Evolutionary conservation across 192 early-diverging fungal species (phyloP), one percentile per base, ranked within the genome.

Genomic region (Dimargaris xerosporica): DNA sequence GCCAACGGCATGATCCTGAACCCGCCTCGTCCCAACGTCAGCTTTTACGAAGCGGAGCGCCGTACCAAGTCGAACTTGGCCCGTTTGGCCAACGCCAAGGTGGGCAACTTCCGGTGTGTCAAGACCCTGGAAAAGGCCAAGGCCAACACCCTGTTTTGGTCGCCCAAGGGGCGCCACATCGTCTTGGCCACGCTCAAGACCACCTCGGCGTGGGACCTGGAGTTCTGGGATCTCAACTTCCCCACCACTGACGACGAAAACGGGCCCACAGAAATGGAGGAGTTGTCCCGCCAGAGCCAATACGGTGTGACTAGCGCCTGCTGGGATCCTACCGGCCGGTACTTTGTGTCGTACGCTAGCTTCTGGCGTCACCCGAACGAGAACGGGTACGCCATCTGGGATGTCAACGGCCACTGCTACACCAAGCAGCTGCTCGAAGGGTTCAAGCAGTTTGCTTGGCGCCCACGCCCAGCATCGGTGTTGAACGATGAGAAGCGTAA

Each of bases 321-420:
- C 70, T 99, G 96, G 96, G 96, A 99, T 69, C 94, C 96, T 10
- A 97, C 91, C 29, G 96, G 96, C 65, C 89, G 96, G 59, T 99
- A 83, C 67, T 85, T 97, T n/a, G 73, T 87, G 11, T 83, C 86
- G 51, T 86, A 83, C 39, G 86, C 91, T 28, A 90, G 87, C 25
- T 79, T 85, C 69, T 94, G 92, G 96, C 77, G 85, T 66, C 81
- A 90, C 64, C 75, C 82, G 58, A 76, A 74, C 67, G 96, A 99
- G 68, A 90, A 90, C 71, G 94, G 96, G 52, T 96, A 88, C 71
- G 81, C 74, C 50, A 62, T 96, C 62, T 99, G 92, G 91, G 88
- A 89, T 67, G 90, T 94, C 64, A 85, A 85, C 68, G 96, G 96
- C 50, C 76, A 84, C 67, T 64, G 81, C 63, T 75, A 97, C 30